Evolutionary conservation across 2,329 filamentous ascomycete species (phyloP).

Genomic region (Macrophomina phaseolina): DNA sequence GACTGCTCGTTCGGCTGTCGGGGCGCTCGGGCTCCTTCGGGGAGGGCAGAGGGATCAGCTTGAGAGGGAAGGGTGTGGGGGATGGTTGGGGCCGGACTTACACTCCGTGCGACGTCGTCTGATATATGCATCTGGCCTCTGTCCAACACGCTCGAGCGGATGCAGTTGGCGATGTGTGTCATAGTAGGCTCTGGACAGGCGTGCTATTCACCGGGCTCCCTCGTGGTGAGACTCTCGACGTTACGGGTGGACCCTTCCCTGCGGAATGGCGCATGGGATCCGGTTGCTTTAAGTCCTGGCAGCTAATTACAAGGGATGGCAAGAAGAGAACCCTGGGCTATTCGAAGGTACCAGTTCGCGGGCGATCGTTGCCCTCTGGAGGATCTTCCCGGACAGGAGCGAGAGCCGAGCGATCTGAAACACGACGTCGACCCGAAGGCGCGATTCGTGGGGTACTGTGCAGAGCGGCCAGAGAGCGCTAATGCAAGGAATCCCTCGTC

Average conservation of each 20-base stretch:
- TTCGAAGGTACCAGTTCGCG: conserved; percentile 23
- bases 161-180: conserved; percentile 53
- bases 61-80: conserved; percentile 34
- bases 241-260: conserved; percentile 26
- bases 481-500: conserved; percentile 26
- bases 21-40: conserved; percentile 14
- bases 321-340: conserved; percentile 24
- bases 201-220: conserved; percentile 19
- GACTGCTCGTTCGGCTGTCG: conserved; percentile 17
- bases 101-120: conserved; percentile 11
- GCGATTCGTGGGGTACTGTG: conserved; percentile 28
- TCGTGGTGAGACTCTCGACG: conserved; percentile 27
- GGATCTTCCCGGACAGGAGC: conserved; percentile 20
- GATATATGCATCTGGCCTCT: conserved; percentile 45
- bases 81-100: conserved; percentile 10
- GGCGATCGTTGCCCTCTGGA: conserved; percentile 23
- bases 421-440: conserved; percentile 28
- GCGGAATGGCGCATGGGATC: conserved; percentile 24
- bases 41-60: background rate
- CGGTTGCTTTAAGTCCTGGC: conserved; percentile 23
- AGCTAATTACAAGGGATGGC: conserved; percentile 27
- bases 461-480: conserved; percentile 13
- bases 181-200: conserved; percentile 37
- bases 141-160: conserved; percentile 40
- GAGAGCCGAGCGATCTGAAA: conserved; percentile 27